Evolutionary conservation across 1,139 yeast genomes (phyloP).

Genomic region (Tardiomyces digboiensis): DNA sequence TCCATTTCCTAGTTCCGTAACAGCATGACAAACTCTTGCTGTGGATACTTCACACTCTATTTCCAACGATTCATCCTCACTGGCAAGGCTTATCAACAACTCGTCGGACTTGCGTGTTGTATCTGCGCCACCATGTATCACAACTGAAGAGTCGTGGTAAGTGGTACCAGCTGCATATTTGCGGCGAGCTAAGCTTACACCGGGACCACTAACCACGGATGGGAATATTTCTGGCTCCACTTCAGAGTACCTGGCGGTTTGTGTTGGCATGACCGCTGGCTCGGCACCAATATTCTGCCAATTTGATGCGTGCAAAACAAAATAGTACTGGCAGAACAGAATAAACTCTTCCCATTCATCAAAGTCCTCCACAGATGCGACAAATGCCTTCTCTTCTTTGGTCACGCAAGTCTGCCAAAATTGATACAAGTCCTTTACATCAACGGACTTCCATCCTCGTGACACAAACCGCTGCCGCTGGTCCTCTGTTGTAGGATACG

Average conservation of each 20-base stretch:
- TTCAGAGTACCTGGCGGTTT: no score
- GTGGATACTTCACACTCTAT: conserved; percentile 5
- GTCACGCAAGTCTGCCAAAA: conserved; percentile 46
- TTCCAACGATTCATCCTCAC: not conserved
- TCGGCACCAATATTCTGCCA: not conserved
- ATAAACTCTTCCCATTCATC: conserved; percentile 84
- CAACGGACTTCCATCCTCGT: conserved; percentile 40
- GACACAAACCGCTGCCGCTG: conserved; percentile 43
- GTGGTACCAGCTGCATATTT: conserved; percentile 42
- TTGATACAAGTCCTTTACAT: conserved; percentile 45
- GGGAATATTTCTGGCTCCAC: not conserved
- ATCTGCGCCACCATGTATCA: conserved; percentile 47
- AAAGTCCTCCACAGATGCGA: conserved; percentile 52
- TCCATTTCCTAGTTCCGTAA: conserved; percentile 29
- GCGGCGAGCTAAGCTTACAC: conserved; percentile 29
- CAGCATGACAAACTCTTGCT: conserved; percentile 54
- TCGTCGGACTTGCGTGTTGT: conserved; percentile 34
- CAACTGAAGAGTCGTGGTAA: conserved; percentile 19
- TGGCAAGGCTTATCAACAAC: conserved; percentile 12
- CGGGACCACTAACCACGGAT: not conserved
- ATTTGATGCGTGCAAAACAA: conserved; percentile 47
- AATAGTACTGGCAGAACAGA: conserved; percentile 68
- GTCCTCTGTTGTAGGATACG: conserved; percentile 42
- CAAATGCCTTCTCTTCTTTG: conserved; percentile 31
- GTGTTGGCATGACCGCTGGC: no score